Conservation (phyloP, 1,284 basidiomycete species). For the Takashimella koratensis region DNA sequence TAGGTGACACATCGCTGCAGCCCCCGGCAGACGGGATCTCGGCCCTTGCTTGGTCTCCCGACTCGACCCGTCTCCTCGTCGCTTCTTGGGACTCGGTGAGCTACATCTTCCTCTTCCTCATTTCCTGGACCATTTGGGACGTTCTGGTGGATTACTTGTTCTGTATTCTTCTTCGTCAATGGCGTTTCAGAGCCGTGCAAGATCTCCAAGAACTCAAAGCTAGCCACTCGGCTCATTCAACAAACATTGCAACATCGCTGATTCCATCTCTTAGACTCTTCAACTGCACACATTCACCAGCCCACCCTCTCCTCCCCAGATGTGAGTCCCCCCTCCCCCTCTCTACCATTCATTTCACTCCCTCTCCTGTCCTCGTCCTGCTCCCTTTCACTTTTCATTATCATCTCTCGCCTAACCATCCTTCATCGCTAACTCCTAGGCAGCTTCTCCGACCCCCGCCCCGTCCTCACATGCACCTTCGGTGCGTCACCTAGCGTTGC, state of each 20-base stretch:
- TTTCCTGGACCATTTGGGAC: too few species aligned
- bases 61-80: conserved; percentile 70
- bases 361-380: neutral
- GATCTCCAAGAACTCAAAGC: neutral
- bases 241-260: conserved; percentile 15
- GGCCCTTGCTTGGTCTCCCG: conserved; percentile 73
- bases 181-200: conserved; percentile 28
- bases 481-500: conserved; percentile 44
- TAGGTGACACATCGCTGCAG: conserved; percentile 44
- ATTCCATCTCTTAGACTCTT: conserved; percentile 44
- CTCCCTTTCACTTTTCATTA: neutral
- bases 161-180: conserved; percentile 55
- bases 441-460: conserved; percentile 42
- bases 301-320: conserved; percentile 31
- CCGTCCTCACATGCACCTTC: conserved; percentile 48
- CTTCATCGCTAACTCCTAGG: neutral
- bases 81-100: conserved; percentile 85
- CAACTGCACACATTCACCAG: conserved; percentile 42
- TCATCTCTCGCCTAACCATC: neutral
- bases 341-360: neutral
- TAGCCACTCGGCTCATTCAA: neutral
- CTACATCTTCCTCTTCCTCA: conserved; percentile 10
- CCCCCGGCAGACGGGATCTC: conserved; percentile 83
- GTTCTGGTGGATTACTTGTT: too few species aligned
- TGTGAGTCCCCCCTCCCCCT: conserved; percentile 20